A percentile compares a stretch with the other conserved stretches of the same genome.
These are phyloP conservation scores for Ambrosia artemisiifolia DNA, from an alignment of 129 eudicot species.

Conservation along the genomic window DNA sequence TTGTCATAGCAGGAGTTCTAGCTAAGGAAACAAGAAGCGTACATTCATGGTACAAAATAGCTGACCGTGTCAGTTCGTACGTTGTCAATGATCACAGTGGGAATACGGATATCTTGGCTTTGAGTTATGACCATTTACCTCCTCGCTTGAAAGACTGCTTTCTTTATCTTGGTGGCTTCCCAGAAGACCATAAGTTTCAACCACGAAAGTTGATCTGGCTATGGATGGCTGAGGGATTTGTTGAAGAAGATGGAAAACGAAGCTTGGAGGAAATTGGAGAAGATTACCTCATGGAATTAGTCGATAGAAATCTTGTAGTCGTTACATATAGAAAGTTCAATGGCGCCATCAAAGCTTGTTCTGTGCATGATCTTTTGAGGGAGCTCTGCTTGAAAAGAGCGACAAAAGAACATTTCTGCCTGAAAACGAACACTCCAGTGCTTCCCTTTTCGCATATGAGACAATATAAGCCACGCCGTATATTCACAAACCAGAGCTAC, in stretches of 20 bases:
- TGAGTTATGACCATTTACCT: constrained; percentile 20
- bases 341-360: constrained; percentile 9
- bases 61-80: background rate
- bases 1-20: constrained; percentile 31
- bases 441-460: too few relatives aligned
- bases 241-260: background rate
- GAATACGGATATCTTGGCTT: background rate
- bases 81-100: background rate
- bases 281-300: constrained; percentile 16
- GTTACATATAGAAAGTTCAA: background rate
- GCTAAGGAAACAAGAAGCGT: background rate
- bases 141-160: constrained; percentile 24
- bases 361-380: constrained; percentile 27
- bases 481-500: background rate
- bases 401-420: background rate
- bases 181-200: background rate
- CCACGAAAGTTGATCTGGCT: constrained; percentile 3
- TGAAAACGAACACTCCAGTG: background rate
- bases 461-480: background rate
- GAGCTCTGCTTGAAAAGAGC: constrained; percentile 28
- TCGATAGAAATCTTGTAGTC: background rate
- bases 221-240: constrained; percentile 41
- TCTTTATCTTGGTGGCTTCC: constrained; percentile 24
- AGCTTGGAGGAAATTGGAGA: constrained; percentile 22
- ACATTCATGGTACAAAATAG: constrained; percentile 16